Conservation (phyloP, 768 basidiomycete genomes). For the Tulasnella sp. region DNA sequence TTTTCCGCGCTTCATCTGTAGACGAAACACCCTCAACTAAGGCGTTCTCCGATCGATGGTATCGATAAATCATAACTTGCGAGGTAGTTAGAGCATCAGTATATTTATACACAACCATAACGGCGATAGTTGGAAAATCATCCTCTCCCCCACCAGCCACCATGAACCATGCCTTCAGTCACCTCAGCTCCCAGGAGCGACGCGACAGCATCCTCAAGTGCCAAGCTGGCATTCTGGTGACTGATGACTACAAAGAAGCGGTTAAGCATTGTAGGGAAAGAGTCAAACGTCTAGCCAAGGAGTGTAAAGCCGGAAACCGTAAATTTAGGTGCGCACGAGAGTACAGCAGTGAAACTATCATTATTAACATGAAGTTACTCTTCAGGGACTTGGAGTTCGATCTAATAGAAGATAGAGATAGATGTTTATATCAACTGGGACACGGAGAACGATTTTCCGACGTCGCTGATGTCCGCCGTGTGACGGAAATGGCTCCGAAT, state of each 20-base stretch:
- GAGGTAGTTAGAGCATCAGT: too few relatives aligned
- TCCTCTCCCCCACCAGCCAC: neutral
- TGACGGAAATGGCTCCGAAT: conserved; percentile 39
- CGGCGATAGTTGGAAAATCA: neutral
- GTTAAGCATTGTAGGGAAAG: conserved; percentile 34
- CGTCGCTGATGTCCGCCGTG: conserved; percentile 36
- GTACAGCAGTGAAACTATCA: too few relatives aligned
- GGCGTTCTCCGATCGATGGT: neutral
- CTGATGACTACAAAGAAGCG: conserved; percentile 35
- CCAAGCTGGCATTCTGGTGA: conserved; percentile 31
- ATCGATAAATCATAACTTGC: neutral
- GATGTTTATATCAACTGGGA: conserved; percentile 33
- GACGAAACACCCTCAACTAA: too few relatives aligned
- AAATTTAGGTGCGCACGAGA: conserved; percentile 40
- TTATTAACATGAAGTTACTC: too few relatives aligned
- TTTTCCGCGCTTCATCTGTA: too few relatives aligned
- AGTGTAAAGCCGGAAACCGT: conserved; percentile 37
- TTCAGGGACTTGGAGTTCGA: conserved; percentile 48
- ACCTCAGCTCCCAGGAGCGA: neutral
- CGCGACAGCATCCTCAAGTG: neutral
- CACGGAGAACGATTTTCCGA: conserved; percentile 20
- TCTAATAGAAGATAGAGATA: conserved; percentile 31
- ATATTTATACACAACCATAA: too few relatives aligned
- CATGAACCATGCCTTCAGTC: neutral
- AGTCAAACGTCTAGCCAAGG: conserved; percentile 34